A percentile compares a stretch with the other conserved stretches of the same genome.
Conservation (phyloP, 306 rosid genomes). For the Morella rubra region DNA sequence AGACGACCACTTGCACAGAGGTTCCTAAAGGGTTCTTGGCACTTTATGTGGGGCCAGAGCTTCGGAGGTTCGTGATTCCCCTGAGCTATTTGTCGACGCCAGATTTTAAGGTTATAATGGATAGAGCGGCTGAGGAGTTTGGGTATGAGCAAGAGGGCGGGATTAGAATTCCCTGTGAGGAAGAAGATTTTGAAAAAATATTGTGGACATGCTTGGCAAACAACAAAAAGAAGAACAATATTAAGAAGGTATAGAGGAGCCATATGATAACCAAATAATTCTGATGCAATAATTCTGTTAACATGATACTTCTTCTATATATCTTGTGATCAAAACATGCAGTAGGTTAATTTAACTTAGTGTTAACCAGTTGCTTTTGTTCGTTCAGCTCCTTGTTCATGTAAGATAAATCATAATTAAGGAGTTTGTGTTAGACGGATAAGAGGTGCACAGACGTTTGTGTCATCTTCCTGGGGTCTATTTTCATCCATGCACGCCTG, state of each 20-base stretch:
- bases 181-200: slow-evolving; percentile 42
- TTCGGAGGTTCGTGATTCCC: slow-evolving; percentile 54
- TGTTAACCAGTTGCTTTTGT: too few species aligned
- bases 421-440: too few species aligned
- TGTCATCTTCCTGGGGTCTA: too few species aligned
- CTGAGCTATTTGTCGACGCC: slow-evolving; percentile 47
- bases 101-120: slow-evolving; percentile 48
- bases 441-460: too few species aligned
- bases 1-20: neutral
- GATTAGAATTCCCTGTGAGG: slow-evolving; percentile 56
- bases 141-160: slow-evolving; percentile 55
- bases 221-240: slow-evolving; percentile 15
- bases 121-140: slow-evolving; percentile 44
- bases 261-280: neutral
- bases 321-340: too few species aligned
- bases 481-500: too few species aligned
- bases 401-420: too few species aligned
- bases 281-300: neutral
- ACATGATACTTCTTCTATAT: too few species aligned
- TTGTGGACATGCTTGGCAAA: slow-evolving; percentile 26
- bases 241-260: neutral
- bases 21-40: slow-evolving; percentile 53
- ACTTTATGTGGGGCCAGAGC: slow-evolving; percentile 49
- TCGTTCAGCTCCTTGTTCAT: too few species aligned
- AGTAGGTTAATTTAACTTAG: too few species aligned